Evolutionary conservation across 2,329 filamentous ascomycete genomes (phyloP), one percentile per base, ranked within the genome.

Genomic region (Ciborinia camelliae): DNA sequence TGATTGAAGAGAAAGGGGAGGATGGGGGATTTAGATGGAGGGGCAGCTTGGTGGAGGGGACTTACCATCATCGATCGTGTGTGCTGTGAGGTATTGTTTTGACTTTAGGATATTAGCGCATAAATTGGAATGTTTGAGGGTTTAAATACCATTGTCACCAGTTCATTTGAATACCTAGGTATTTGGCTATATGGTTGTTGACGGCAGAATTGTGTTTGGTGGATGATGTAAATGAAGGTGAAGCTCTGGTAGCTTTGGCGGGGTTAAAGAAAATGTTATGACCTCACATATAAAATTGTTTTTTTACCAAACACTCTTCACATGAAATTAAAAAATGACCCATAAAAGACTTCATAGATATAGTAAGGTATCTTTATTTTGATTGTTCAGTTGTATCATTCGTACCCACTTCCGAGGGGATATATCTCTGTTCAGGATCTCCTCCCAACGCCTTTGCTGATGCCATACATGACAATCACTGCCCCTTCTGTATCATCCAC

Each of bases 81-180:
- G 91, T 71, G 90, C 90, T 73, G 94, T 96, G 68, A 99, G 85
- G 77, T 97, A 99, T 88, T 98, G 95, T 81, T 98, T 98, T 64
- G 95, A 99, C 95, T 97, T 66, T 1, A 65, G n/a, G 51, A 10
- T 37, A 30, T 74, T 68, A 73, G 68, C 55, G 15, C 32, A 30
- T 53, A 37, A 15, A 63, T 54, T 63, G 30, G 53, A 20, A 41
- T 15, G 57, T 39, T 64, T 66, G 15, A 32, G 55, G 23, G 26
- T 12, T 47, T 3, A 58, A 39, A 61, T 72, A 73, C 74, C 74
- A 75, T 75, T 67, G 66, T 74, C 66, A 71, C 71, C 58, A 64
- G 58, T 41, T 61, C 66, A 68, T 68, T 57, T 65, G 30, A 48
- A 55, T n/a, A n/a, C n/a, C n/a, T n/a, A n/a, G n/a, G n/a, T 45